These are phyloP conservation scores for Papiliotrema nemorosa DNA, from an alignment of 1,284 basidiomycete genomes.

Conservation along the genomic window DNA sequence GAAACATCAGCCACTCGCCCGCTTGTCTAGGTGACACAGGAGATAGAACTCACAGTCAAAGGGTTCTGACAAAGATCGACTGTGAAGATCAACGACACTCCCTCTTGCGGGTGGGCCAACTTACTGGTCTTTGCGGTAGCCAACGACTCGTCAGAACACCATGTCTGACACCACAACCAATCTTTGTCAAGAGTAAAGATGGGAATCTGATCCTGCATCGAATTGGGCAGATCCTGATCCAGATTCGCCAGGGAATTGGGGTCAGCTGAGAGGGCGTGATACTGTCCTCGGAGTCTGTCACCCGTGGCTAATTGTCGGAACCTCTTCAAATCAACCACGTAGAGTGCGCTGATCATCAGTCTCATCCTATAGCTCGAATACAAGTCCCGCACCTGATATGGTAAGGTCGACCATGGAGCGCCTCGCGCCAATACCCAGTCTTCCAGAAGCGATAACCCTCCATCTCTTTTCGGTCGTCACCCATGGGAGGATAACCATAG, in stretches of 20 bases:
- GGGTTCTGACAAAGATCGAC: conserved; percentile 92
- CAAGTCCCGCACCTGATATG: conserved; percentile 74
- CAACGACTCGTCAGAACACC: conserved; percentile 53
- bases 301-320: conserved; percentile 63
- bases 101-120: conserved; percentile 2
- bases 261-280: conserved; percentile 89
- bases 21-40: not conserved
- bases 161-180: conserved; percentile 77
- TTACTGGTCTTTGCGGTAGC: conserved; percentile 53
- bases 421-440: conserved; percentile 87
- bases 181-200: conserved; percentile 83
- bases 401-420: conserved; percentile 74
- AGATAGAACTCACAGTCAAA: conserved; percentile 62
- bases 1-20: conserved; percentile 1
- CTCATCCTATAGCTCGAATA: not conserved
- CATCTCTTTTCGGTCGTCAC: conserved; percentile 89
- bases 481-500: conserved; percentile 96
- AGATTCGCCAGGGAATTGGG: conserved; percentile 90
- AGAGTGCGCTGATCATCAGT: conserved; percentile 66
- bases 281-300: conserved; percentile 85
- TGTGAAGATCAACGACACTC: conserved; percentile 38
- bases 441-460: conserved; percentile 99
- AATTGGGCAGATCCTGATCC: conserved; percentile 95
- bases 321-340: conserved; percentile 91
- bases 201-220: conserved; percentile 78